Conservation (phyloP, 345 rosid species). For the Litchi chinensis region DNA sequence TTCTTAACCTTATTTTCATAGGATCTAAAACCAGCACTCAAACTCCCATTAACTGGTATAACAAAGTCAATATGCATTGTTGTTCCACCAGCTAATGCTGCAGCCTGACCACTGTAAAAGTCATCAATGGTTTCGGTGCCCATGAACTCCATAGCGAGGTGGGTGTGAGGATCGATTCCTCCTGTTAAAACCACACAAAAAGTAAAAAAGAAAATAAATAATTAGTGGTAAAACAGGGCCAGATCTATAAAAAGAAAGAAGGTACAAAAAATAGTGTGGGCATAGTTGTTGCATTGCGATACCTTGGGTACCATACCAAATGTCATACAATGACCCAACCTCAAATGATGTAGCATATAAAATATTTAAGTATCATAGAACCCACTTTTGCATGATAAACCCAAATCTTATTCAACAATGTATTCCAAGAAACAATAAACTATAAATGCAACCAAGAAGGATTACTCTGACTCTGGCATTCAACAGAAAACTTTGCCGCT, state of each 20-base stretch:
- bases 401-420: background rate
- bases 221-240: background rate
- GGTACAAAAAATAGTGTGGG: background rate
- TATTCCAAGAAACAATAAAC: background rate
- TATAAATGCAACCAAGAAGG: background rate
- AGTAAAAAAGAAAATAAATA: background rate
- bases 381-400: background rate
- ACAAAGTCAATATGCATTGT: conserved; percentile 97
- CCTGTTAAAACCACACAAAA: conserved; percentile 43
- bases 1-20: conserved; percentile 69
- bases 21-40: conserved; percentile 70
- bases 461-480: background rate
- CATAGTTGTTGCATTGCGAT: background rate
- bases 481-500: background rate
- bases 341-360: background rate
- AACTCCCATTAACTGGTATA: conserved; percentile 78
- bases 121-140: conserved; percentile 78
- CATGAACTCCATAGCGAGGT: conserved; percentile 81
- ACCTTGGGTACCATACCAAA: background rate
- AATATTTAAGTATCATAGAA: background rate
- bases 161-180: conserved; percentile 97
- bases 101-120: conserved; percentile 98
- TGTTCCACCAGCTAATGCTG: conserved; percentile 98
- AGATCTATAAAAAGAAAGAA: background rate
- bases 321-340: background rate